Base-by-base conservation (phyloP, 2,329 filamentous ascomycete genomes). In the Colletotrichum cuscutae region DNA sequence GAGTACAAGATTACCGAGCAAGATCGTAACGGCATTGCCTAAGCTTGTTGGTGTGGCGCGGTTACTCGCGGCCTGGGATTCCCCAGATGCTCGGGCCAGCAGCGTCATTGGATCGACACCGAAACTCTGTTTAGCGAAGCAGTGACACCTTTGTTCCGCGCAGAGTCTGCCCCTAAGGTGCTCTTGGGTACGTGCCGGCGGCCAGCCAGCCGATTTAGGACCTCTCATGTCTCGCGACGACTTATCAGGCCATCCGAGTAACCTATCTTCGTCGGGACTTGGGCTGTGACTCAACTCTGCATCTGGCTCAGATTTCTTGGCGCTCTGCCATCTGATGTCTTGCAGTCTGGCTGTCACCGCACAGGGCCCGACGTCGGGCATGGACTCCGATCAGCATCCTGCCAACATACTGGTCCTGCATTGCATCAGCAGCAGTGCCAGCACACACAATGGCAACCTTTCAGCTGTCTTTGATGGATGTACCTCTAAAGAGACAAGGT, bases 341-440 rank as follows among this genome's bases (percentile, higher is more conserved):
- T n/a, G 19, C 42, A 13, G 37, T 37, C 46, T 26, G 26, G 52
- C 42, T 32, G 60, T 62, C 42, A 9, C 42, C 26, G 26, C 26
- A 22, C 26, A 62, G 26, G 42, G 9, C 26, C 42, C 42, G 28
- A 28, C 12, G 26, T 52, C 28, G 28, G 60, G 28, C 11, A 53
- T 7, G 26, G n/a, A 22, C 60, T 32, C 60, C 46, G 46, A 53
- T 53, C 12, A 52, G 30, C 3, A 30, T 35, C 12, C 42, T 49
- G 42, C 42, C 22, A 26, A 19, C 28, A 53, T 15, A 8, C n/a
- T 24, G 13, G 46, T 24, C 26, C 28, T 35, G n/a, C 46, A 26
- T 63, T 13, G 60, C 26, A 28, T 32, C 58, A 42, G 58, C 35
- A 61, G 58, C 58, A 22, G n/a, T 61, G 59, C 58, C 58, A 30